phyloP scores from a whole-genome alignment of 2,329 filamentous ascomycete genomes.

The Teratosphaeria destructans region DNA sequence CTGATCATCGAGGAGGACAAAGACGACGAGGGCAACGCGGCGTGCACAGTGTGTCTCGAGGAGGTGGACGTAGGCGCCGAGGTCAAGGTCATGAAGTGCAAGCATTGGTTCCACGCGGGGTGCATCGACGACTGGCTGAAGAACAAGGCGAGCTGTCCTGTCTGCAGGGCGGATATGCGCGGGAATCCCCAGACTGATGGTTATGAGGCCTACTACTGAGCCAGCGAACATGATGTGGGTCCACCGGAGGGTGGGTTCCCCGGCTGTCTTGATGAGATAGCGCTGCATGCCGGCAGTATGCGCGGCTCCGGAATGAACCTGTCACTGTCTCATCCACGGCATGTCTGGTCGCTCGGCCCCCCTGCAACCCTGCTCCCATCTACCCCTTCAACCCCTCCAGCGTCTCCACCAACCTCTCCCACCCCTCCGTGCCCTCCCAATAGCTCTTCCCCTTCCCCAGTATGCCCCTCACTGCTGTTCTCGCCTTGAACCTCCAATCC shows the following conservation, averaged over 20 bases:
- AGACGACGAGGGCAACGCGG: slow-evolving; percentile 55
- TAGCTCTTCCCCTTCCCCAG: slow-evolving; percentile 69
- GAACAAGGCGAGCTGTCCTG: background rate
- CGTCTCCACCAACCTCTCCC: slow-evolving; percentile 47
- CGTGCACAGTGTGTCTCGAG: slow-evolving; percentile 95
- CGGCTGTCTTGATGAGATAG: too few relatives aligned
- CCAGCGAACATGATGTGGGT: background rate
- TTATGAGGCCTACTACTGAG: background rate
- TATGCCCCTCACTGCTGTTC: slow-evolving; percentile 73
- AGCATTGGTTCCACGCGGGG: slow-evolving; percentile 82
- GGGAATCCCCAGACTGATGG: background rate
- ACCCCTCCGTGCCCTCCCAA: slow-evolving; percentile 70
- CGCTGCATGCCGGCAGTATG: background rate
- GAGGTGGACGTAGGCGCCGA: slow-evolving; percentile 62
- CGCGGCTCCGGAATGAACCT: too few relatives aligned
- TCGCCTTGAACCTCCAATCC: slow-evolving; percentile 81
- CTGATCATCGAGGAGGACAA: background rate
- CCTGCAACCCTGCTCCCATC: background rate
- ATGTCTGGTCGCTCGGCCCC: background rate
- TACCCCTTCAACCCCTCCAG: slow-evolving; percentile 32
- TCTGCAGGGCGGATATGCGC: background rate
- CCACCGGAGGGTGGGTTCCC: background rate
- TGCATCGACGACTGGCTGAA: slow-evolving; percentile 72
- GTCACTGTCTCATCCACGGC: background rate
- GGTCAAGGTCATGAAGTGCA: slow-evolving; percentile 71